Conservation (phyloP, 2,329 filamentous ascomycete species). For the Epichloe sibirici region DNA sequence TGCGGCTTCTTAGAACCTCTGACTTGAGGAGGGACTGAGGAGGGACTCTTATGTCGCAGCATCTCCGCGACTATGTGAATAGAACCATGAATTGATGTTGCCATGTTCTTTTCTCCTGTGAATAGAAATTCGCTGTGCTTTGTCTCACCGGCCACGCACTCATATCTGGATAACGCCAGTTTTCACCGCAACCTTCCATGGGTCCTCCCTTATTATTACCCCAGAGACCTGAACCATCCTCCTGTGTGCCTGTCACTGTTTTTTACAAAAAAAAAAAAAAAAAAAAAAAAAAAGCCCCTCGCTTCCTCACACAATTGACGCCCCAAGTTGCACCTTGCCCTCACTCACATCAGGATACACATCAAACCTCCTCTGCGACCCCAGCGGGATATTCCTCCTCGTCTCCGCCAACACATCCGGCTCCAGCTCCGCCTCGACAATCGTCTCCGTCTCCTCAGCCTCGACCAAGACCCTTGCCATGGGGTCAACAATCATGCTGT, state of each 20-base stretch:
- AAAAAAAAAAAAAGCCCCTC: background rate
- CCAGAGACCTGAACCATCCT: too few relatives aligned
- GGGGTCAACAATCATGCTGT: conserved; percentile 79
- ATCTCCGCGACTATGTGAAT: background rate
- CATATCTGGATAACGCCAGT: too few relatives aligned
- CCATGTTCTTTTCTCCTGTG: background rate
- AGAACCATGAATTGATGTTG: background rate
- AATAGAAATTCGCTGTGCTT: background rate
- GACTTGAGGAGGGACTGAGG: background rate
- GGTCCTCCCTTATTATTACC: too few relatives aligned
- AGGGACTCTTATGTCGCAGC: background rate
- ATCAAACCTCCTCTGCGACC: conserved; percentile 79
- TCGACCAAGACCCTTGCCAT: conserved; percentile 72
- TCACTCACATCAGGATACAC: conserved; percentile 84
- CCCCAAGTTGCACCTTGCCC: conserved; percentile 32
- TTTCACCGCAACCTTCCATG: too few relatives aligned
- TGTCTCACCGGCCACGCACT: too few relatives aligned
- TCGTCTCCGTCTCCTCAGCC: conserved; percentile 65
- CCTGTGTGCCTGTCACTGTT: too few relatives aligned
- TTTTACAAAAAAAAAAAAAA: background rate
- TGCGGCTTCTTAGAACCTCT: background rate
- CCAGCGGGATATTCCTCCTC: conserved; percentile 73
- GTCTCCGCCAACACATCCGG: conserved; percentile 58
- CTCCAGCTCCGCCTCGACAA: conserved; percentile 61
- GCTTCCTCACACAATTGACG: conserved; percentile 10